Evolutionary conservation across 2,329 filamentous ascomycete species (phyloP).

Genomic region (Ophiobolus disseminans): DNA sequence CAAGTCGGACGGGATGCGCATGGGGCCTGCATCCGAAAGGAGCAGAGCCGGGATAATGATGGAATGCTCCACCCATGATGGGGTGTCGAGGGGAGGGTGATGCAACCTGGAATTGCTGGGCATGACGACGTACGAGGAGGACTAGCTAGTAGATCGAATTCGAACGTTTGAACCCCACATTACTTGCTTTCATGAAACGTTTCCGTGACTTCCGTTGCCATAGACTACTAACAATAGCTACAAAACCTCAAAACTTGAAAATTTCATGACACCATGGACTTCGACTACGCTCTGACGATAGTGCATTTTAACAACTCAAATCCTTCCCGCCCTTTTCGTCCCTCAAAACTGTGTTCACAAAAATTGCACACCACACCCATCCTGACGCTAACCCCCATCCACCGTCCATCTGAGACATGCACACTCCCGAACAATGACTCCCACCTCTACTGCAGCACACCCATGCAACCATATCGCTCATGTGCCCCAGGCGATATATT

Average conservation of each 20-base stretch:
- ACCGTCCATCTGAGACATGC: conserved; percentile 20
- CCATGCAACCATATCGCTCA: conserved; percentile 15
- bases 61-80: conserved; percentile 19
- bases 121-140: conserved; percentile 15
- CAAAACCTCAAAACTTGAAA: no score
- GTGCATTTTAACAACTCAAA: no score
- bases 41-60: conserved; percentile 6
- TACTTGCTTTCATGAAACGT: conserved; percentile 18
- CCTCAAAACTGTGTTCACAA: neutral
- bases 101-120: conserved; percentile 10
- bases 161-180: conserved; percentile 12
- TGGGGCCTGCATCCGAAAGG: conserved; percentile 1
- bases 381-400: conserved; percentile 2
- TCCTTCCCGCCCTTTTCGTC: neutral
- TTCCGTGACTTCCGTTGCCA: conserved; percentile 20
- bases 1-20: conserved; percentile 6
- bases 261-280: no score
- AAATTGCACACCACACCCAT: neutral
- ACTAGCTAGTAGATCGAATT: conserved; percentile 11
- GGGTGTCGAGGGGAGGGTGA: conserved; percentile 21
- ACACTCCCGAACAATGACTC: conserved; percentile 16
- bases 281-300: no score
- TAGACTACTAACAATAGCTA: no score
- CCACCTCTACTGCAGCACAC: conserved; percentile 12
- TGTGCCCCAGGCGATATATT: conserved; percentile 22